Base-by-base conservation (phyloP, 768 basidiomycete genomes). In the Boletus rubescentipes region DNA sequence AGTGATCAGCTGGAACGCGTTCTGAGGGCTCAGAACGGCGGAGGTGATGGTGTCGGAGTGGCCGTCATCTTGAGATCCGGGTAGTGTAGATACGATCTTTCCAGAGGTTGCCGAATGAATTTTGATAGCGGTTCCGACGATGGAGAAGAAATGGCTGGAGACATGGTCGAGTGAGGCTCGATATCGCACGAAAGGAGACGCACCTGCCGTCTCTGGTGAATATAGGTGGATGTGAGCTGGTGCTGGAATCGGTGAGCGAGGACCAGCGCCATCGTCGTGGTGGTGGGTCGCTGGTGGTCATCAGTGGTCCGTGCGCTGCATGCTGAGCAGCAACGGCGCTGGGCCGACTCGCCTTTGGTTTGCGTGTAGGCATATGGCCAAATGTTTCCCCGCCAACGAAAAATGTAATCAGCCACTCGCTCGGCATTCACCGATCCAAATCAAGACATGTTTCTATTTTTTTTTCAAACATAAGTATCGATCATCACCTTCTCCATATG, bases 191-290 rank as follows among this genome's bases (percentile, higher is more conserved):
- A 36, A 53, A 26, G 41, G 42, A 39, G 46, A 64, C 75, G 55
- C 66, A 93, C 94, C 85, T 86, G 72, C 91, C 91, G 72, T 98
- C 93, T 69, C 80, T 88, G 29, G 93, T 92, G 70, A 94, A 93
- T 58, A 93, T 73, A 35, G 91, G 87, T 6, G 90, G 81, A 36
- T 79, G 78, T 57, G 74, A 79, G 60, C 80, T 87, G 40, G 81
- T 78, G 48, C 78, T 79, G 10, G 84, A 77, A 70, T 91, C 87
- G 36, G 89, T 83, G 53, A 93, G 75, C 44, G 82, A 78, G 52
- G 79, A 76, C 90, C 90, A 92, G 49, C 80, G 72, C 88, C 71
- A 72, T 61, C 36, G 58, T 54, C 62, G 66, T 10, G 54, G 53
- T 18, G 50, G 51, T 40, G 37, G 39, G 5, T 47, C 30, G 45